A percentile compares a stretch with the other conserved stretches of the same genome.
Conservation (phyloP, 2,329 filamentous ascomycete species). For the Penicillium sp. region DNA sequence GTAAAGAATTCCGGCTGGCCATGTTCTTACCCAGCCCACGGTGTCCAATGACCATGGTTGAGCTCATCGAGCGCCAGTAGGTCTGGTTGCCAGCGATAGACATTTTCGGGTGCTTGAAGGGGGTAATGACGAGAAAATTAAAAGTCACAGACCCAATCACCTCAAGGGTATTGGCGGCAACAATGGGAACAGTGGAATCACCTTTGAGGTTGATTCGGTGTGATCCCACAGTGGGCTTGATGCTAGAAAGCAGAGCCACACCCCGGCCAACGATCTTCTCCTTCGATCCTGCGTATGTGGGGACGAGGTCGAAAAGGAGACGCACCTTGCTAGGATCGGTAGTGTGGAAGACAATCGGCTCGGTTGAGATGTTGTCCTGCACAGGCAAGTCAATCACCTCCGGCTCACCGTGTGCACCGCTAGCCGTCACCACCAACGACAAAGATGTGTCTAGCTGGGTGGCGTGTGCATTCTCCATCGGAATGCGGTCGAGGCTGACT, state of each 20-base stretch:
- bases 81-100: slow-evolving; percentile 85
- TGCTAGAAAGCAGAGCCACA: slow-evolving; percentile 80
- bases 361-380: slow-evolving; percentile 88
- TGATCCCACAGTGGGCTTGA: slow-evolving; percentile 77
- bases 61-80: slow-evolving; percentile 91
- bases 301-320: slow-evolving; percentile 89
- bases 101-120: slow-evolving; percentile 92
- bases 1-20: slow-evolving; percentile 76
- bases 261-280: slow-evolving; percentile 84
- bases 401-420: slow-evolving; percentile 79
- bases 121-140: slow-evolving; percentile 92
- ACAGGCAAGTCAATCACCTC: slow-evolving; percentile 89
- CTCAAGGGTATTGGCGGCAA: slow-evolving; percentile 76
- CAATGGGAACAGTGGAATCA: slow-evolving; percentile 86
- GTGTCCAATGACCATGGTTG: slow-evolving; percentile 77
- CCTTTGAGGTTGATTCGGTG: slow-evolving; percentile 91
- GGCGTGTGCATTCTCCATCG: slow-evolving; percentile 79
- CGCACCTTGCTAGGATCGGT: slow-evolving; percentile 77
- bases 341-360: slow-evolving; percentile 87
- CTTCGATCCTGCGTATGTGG: slow-evolving; percentile 80
- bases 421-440: slow-evolving; percentile 84
- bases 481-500: slow-evolving; percentile 84
- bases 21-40: slow-evolving; percentile 86
- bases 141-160: slow-evolving; percentile 95
- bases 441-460: slow-evolving; percentile 93